Evolutionary conservation across 2,329 filamentous ascomycete genomes (phyloP), one percentile per base, ranked within the genome.

Genomic region (Alternaria arborescens): DNA sequence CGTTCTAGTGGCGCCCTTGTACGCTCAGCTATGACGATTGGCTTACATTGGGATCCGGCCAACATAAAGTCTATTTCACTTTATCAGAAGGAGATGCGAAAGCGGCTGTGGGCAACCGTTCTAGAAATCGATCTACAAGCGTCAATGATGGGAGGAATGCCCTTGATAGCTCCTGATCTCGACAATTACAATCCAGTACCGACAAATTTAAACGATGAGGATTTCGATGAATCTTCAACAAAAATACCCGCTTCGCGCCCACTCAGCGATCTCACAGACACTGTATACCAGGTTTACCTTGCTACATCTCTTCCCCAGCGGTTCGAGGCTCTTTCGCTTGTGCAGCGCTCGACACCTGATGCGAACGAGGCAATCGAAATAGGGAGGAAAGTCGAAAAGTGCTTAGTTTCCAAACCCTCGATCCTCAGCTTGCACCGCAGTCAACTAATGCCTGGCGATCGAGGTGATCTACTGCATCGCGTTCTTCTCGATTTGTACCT

Each of bases 51-150:
- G 1, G 76, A 81, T 46, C 79, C 80, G 8, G 62, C 67, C 8
- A 69, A 69, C 4, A 77, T 80, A 18, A 64, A 67, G 2, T 75
- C 75, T 22, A 71, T 80, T 30, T 69, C 71, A 5, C 65, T 67
- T 4, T 81, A 71, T 30, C 68, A 73, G 34, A 52, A 50, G 1
- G 81, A 83, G 55, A 78, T 82, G 69, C 78, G 80, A 16, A 77
- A 81, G 18, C 74, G 80, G n/a, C 55, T 82, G 4, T 83, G 81
- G 81, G 73, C 76, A n/a, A 81, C 80, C 0, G 77, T 82, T 8
- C 57, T 82, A 11, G 79, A 83, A 60, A 62, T 81, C 28, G 78
- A 80, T 50, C 59, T 82, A 20, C 71, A 73, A 51, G 56, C 66
- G 16, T 70, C 68, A 2, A 65, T 72, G 59, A 58, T 59, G 38